Conservation (phyloP, 2,329 filamentous ascomycete species). For the Lithohypha guttulata region DNA sequence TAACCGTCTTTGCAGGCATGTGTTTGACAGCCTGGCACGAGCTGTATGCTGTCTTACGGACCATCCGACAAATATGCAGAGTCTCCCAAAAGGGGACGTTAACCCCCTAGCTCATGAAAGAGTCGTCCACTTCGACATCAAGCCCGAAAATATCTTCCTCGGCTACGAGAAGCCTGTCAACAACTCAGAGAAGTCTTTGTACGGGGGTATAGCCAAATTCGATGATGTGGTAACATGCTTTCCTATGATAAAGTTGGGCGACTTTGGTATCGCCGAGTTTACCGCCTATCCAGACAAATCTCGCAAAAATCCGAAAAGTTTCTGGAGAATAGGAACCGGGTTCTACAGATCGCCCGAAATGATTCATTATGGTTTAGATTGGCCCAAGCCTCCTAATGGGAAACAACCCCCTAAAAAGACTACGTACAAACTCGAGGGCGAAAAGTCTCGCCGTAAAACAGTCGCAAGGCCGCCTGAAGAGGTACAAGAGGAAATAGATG, state of each 20-base stretch:
- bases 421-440: not conserved
- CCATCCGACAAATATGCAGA: slow-evolving; percentile 9
- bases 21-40: slow-evolving; percentile 15
- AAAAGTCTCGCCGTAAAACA: not conserved
- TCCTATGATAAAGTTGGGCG: slow-evolving; percentile 10
- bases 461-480: not conserved
- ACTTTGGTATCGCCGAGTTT: slow-evolving; percentile 9
- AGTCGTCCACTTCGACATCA: slow-evolving; percentile 73
- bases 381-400: slow-evolving; percentile 1
- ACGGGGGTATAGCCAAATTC: no score
- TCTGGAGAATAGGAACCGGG: not conserved
- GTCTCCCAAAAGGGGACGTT: not conserved
- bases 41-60: not conserved
- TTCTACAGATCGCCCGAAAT: slow-evolving; percentile 2
- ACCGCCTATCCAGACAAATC: not conserved
- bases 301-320: not conserved
- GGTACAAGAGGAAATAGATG: not conserved
- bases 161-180: slow-evolving; percentile 4
- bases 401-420: no score
- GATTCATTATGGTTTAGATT: slow-evolving; percentile 1
- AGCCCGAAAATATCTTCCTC: slow-evolving; percentile 91
- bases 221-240: not conserved
- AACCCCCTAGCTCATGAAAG: not conserved
- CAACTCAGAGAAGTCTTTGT: no score
- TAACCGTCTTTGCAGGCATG: no score